Conservation (phyloP, 148 eudicot genomes). For the Arbutus unedo region DNA sequence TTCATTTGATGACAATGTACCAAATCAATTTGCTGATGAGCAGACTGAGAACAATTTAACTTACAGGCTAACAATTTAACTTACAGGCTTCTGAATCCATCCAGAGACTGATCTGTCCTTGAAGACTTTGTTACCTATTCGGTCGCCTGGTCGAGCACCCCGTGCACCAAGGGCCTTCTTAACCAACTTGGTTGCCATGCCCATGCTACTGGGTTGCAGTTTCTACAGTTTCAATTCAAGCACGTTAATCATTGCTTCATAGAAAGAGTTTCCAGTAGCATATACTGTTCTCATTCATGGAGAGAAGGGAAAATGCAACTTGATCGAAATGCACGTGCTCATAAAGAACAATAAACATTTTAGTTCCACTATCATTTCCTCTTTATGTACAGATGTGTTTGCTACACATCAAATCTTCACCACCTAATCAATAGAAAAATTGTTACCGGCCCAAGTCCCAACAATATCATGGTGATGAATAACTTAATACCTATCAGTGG, state of each 20-base stretch:
- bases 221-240: slow-evolving; percentile 34
- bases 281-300: background rate
- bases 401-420: background rate
- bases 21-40: slow-evolving; percentile 1
- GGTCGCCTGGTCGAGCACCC: slow-evolving; percentile 28
- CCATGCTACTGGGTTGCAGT: slow-evolving; percentile 43
- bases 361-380: background rate
- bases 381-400: background rate
- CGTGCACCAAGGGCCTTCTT: slow-evolving; percentile 30
- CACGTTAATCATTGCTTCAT: slow-evolving; percentile 8
- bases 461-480: background rate
- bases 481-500: no score
- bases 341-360: background rate
- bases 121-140: slow-evolving; percentile 24
- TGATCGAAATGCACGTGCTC: background rate
- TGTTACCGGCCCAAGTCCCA: no score
- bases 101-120: slow-evolving; percentile 30
- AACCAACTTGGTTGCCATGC: slow-evolving; percentile 33
- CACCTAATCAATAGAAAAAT: background rate
- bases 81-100: slow-evolving; percentile 52
- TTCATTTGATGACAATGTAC: background rate
- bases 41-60: background rate
- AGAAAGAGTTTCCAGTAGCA: background rate
- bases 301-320: background rate
- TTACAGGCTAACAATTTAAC: slow-evolving; percentile 8